These are phyloP conservation scores for Cercophora sp. DNA, from an alignment of 495 filamentous ascomycete species.

Conservation along the genomic window DNA sequence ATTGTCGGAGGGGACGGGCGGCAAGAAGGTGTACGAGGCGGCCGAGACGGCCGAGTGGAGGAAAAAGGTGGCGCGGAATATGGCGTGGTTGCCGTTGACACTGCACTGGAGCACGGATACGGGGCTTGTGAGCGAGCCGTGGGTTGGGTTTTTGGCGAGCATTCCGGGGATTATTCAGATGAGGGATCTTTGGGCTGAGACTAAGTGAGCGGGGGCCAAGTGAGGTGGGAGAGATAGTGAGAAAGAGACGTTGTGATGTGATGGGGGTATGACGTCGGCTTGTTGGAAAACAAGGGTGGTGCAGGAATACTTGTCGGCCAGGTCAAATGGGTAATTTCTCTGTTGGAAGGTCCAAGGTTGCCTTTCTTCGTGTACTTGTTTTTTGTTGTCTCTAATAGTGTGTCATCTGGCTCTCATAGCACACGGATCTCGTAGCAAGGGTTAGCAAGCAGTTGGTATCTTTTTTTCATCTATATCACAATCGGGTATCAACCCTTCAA, in stretches of 20 bases:
- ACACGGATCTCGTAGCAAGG: not conserved
- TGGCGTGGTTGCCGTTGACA: slow-evolving; percentile 55
- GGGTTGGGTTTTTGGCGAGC: slow-evolving; percentile 61
- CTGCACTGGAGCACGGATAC: slow-evolving; percentile 79
- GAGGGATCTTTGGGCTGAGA: slow-evolving; percentile 57
- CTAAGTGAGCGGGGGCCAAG: slow-evolving; percentile 21
- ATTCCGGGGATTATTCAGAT: slow-evolving; percentile 66
- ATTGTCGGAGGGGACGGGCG: slow-evolving; percentile 41
- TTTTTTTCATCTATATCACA: not conserved
- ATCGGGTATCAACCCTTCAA: slow-evolving; percentile 3
- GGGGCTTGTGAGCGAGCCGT: slow-evolving; percentile 56
- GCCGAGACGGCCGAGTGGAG: slow-evolving; percentile 43
- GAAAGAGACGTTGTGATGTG: not conserved
- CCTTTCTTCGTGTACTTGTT: not conserved
- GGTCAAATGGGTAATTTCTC: no score
- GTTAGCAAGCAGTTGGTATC: not conserved
- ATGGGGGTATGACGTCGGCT: not conserved
- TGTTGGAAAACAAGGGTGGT: no score
- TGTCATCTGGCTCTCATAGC: not conserved
- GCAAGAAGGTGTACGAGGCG: slow-evolving; percentile 37
- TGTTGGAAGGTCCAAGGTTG: no score
- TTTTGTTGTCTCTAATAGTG: not conserved
- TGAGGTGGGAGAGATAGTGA: not conserved
- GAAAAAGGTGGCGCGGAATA: slow-evolving; percentile 43
- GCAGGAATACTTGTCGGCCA: no score